These are phyloP conservation scores for Colletotrichum sp. DNA, from an alignment of 2,329 filamentous ascomycete species.

Conservation along the genomic window DNA sequence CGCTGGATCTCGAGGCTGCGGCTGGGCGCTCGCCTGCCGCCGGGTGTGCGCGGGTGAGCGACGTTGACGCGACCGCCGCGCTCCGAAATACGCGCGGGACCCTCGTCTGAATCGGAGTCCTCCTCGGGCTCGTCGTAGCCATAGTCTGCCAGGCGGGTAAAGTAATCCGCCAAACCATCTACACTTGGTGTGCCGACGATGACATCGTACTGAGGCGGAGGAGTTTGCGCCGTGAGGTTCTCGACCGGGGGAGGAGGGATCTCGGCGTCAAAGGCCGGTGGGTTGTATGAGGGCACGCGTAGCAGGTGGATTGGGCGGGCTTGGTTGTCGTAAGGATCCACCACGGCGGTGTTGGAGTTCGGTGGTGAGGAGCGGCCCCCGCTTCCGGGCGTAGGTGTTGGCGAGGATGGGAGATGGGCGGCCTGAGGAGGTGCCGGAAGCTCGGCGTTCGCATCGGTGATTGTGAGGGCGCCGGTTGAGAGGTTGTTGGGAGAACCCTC, in stretches of 20 bases:
- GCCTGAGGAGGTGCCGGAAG: conserved; percentile 59
- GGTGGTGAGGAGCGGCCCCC: conserved; percentile 3
- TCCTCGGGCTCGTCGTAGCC: conserved; percentile 51
- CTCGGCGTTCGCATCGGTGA: conserved; percentile 37
- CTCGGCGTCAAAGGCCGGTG: conserved; percentile 85
- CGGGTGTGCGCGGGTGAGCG: conserved; percentile 60
- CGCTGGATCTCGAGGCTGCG: conserved; percentile 61
- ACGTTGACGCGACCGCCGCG: conserved; percentile 63
- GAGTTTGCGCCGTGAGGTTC: conserved; percentile 64
- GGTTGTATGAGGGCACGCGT: conserved; percentile 84
- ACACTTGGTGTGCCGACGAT: conserved; percentile 75
- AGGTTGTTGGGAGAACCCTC: conserved; percentile 69
- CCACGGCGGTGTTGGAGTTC: conserved; percentile 2
- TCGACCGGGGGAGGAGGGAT: conserved; percentile 68
- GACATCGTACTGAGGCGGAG: conserved; percentile 83
- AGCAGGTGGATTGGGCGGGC: conserved; percentile 83
- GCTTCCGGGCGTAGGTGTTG: conserved; percentile 23
- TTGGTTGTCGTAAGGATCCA: conserved; percentile 26
- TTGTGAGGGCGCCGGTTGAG: conserved; percentile 53
- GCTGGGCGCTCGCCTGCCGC: conserved; percentile 57
- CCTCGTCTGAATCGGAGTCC: conserved; percentile 54
- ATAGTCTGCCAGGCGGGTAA: conserved; percentile 77
- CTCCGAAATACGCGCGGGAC: conserved; percentile 50
- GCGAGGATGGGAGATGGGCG: conserved; percentile 49
- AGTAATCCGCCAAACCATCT: conserved; percentile 83